Conservation (phyloP, 2,329 filamentous ascomycete species). For the Gnomoniopsis sp. region DNA sequence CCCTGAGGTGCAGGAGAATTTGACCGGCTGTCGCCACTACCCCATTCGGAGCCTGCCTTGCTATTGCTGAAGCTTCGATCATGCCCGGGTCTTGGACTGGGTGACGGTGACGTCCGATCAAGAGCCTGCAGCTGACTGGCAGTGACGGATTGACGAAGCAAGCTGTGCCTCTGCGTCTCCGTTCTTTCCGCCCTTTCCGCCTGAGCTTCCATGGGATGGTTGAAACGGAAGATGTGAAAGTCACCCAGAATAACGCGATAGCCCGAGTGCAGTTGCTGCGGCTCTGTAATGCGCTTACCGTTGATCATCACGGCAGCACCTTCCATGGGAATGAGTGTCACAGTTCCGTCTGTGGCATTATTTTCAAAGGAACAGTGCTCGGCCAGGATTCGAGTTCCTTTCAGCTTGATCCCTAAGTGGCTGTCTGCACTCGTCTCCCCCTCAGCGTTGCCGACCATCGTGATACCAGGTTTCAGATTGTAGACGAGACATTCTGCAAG, state of each 20-base stretch:
- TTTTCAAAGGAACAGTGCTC: constrained; percentile 96
- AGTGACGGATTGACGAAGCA: constrained; percentile 78
- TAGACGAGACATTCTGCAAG: constrained; percentile 96
- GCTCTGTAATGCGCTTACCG: constrained; percentile 81
- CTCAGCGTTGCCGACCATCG: constrained; percentile 91
- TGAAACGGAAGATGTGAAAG: constrained; percentile 98
- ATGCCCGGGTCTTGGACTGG: constrained; percentile 60
- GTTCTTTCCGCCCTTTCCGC: constrained; percentile 75
- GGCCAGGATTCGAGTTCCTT: constrained; percentile 86
- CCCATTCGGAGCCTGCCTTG: constrained; percentile 72
- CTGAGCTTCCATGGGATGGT: constrained; percentile 92
- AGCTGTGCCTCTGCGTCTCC: constrained; percentile 64
- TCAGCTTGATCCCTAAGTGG: constrained; percentile 85
- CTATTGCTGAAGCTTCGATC: constrained; percentile 77
- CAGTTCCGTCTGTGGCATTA: constrained; percentile 69
- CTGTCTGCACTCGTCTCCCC: constrained; percentile 73
- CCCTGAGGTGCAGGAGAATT: constrained; percentile 75
- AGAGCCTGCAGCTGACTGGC: constrained; percentile 59
- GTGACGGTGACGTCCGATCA: constrained; percentile 53
- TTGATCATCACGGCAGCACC: constrained; percentile 99
- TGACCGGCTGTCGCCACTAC: constrained; percentile 66
- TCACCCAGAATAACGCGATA: constrained; percentile 95
- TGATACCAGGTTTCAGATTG: constrained; percentile 93
- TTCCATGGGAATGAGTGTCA: constrained; percentile 85
- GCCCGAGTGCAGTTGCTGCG: constrained; percentile 82